phyloP scores from a whole-genome alignment of 73 alveolate species.

The Diophrys sp. region DNA sequence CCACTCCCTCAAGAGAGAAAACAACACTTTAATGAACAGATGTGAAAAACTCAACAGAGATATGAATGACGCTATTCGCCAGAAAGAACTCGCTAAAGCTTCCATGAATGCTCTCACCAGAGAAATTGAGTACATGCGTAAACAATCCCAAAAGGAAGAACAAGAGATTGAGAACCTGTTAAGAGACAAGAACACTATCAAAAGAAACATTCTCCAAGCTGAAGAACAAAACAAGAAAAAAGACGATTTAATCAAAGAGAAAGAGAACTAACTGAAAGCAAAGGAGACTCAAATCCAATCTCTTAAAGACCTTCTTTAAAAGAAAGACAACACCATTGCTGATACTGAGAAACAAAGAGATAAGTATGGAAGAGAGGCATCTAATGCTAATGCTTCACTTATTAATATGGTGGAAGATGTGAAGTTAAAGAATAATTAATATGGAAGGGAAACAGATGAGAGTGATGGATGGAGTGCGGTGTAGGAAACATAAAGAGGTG shows the following conservation, averaged over 20 bases:
- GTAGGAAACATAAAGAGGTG: too few relatives aligned
- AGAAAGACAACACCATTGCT: conserved; percentile 41
- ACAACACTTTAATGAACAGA: conserved; percentile 41
- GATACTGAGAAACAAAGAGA: conserved; percentile 79
- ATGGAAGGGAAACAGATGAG: too few relatives aligned
- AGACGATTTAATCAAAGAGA: conserved; percentile 41
- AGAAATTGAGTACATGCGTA: conserved; percentile 74
- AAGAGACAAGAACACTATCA: conserved; percentile 77
- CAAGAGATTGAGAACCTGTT: conserved; percentile 69
- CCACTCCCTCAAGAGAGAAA: conserved; percentile 30
- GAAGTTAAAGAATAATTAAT: conserved; percentile 81
- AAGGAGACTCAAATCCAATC: conserved; percentile 51
- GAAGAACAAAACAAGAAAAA: conserved; percentile 60
- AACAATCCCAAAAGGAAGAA: conserved; percentile 71
- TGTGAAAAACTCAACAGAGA: conserved; percentile 48
- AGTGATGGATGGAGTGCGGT: too few relatives aligned
- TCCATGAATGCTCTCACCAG: conserved; percentile 68
- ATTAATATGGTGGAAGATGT: conserved; percentile 87
- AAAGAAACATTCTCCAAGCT: conserved; percentile 62
- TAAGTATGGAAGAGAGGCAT: conserved; percentile 84
- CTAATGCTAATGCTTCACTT: conserved; percentile 84
- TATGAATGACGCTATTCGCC: conserved; percentile 53
- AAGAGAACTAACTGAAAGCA: conserved; percentile 54
- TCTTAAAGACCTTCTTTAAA: conserved; percentile 63
- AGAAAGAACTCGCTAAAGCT: conserved; percentile 66